Conservation (phyloP, 2,329 filamentous ascomycete genomes). For the Anthostomella pinea region DNA sequence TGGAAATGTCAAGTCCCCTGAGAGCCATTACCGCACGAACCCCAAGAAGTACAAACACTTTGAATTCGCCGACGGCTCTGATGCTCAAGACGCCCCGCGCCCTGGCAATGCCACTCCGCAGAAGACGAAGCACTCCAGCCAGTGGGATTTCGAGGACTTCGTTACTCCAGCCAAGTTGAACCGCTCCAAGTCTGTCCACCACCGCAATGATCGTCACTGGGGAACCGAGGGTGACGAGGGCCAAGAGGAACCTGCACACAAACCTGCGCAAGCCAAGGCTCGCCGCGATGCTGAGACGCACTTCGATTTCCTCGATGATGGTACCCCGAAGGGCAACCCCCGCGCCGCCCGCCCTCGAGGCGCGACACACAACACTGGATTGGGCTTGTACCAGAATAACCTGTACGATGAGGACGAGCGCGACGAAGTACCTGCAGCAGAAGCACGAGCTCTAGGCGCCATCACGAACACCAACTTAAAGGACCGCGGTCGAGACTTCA, state of each 20-base stretch:
- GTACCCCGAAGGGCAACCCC: slow-evolving; percentile 52
- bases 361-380: slow-evolving; percentile 62
- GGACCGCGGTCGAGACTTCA: slow-evolving; percentile 73
- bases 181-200: slow-evolving; percentile 56
- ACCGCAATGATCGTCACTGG: slow-evolving; percentile 76
- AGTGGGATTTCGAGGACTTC: slow-evolving; percentile 90
- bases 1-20: slow-evolving; percentile 38
- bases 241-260: slow-evolving; percentile 55
- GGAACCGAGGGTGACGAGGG: slow-evolving; percentile 66
- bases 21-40: slow-evolving; percentile 60
- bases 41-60: slow-evolving; percentile 84
- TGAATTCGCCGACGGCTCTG: slow-evolving; percentile 68
- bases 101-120: slow-evolving; percentile 41
- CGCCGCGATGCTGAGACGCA: slow-evolving; percentile 79
- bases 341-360: slow-evolving; percentile 49
- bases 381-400: slow-evolving; percentile 75
- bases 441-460: slow-evolving; percentile 53
- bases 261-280: slow-evolving; percentile 60
- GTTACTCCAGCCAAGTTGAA: slow-evolving; percentile 73
- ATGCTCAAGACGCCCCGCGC: slow-evolving; percentile 46
- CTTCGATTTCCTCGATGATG: slow-evolving; percentile 80
- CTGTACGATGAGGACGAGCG: slow-evolving; percentile 60
- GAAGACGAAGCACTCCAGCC: slow-evolving; percentile 64
- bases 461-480: slow-evolving; percentile 68
- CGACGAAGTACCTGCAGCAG: slow-evolving; percentile 33